phyloP scores from a whole-genome alignment of 495 filamentous ascomycete genomes.

The Penicillium waksmanii region DNA sequence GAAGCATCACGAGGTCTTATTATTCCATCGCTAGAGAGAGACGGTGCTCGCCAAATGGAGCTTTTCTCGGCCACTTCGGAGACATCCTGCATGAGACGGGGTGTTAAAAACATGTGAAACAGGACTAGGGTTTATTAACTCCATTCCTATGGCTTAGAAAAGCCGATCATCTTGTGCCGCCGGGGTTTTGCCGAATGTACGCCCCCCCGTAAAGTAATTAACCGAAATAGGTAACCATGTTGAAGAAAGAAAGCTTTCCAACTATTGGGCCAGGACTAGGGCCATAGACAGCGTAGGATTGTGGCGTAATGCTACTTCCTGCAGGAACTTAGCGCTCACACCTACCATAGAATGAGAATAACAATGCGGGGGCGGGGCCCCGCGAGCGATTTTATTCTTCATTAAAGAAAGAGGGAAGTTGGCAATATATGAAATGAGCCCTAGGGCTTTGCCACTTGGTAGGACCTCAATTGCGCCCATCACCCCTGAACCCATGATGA shows the following conservation, averaged over 20 bases:
- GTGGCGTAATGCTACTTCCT: background rate
- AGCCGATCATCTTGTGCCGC: conserved; percentile 3
- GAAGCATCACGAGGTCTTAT: background rate
- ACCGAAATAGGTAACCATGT: conserved; percentile 1
- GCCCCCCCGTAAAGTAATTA: conserved; percentile 4
- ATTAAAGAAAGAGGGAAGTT: background rate
- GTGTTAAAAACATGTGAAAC: background rate
- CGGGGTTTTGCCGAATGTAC: conserved; percentile 17
- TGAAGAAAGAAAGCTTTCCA: background rate
- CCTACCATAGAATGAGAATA: background rate
- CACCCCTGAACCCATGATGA: background rate
- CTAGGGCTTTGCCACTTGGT: background rate
- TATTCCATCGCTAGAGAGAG: background rate
- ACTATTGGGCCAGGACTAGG: background rate
- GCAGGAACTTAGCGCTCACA: background rate
- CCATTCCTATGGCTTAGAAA: background rate
- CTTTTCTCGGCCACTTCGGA: background rate
- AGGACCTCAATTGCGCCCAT: background rate
- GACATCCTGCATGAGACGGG: background rate
- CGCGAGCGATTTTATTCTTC: background rate
- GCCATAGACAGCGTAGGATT: background rate
- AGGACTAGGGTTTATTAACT: background rate
- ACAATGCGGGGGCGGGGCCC: background rate
- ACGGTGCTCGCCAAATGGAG: background rate
- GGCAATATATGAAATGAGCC: too few species aligned